Percentiles rank a stretch among this genome's conserved stretches.
phyloP scores from a whole-genome alignment of 73 alveolate genomes.

The Tetrahymena borealis region DNA sequence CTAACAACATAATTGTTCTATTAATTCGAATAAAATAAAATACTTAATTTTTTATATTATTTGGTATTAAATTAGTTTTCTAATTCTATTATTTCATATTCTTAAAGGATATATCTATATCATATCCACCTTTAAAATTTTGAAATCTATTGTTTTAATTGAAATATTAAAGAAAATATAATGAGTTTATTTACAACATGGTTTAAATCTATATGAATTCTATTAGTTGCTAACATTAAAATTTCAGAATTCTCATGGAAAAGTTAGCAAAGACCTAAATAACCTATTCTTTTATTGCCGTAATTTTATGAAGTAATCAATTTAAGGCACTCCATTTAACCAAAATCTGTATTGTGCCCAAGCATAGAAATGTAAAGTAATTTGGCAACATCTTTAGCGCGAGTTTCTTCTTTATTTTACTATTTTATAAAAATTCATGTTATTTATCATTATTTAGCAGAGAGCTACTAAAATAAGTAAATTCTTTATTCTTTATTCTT shows the following conservation, averaged over 20 bases:
- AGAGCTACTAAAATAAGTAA: too few relatives aligned
- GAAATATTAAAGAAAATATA: not conserved
- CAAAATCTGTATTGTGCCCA: conserved; percentile 61
- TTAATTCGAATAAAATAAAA: not conserved
- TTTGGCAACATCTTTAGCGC: conserved; percentile 94
- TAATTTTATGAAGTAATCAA: conserved; percentile 93
- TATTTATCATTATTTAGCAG: too few relatives aligned
- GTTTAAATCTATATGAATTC: conserved; percentile 84
- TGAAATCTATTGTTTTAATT: not conserved
- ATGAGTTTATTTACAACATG: conserved; percentile 15
- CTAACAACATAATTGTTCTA: conserved; percentile 83
- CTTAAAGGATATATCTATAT: too few relatives aligned
- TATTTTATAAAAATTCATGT: not conserved
- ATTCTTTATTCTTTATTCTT: too few relatives aligned
- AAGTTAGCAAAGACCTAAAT: conserved; percentile 95
- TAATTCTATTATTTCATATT: too few relatives aligned
- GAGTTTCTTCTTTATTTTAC: conserved; percentile 86
- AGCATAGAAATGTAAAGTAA: conserved; percentile 89
- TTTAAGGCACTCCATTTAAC: conserved; percentile 96
- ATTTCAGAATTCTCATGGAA: conserved; percentile 98
- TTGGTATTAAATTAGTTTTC: too few relatives aligned
- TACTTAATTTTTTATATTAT: not conserved
- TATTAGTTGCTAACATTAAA: conserved; percentile 92
- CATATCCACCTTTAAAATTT: too few relatives aligned
- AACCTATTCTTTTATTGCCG: conserved; percentile 99